These are phyloP conservation scores for Bonia amplexicaulis DNA, from an alignment of 176 grass and related monocot genomes.

Conservation along the genomic window DNA sequence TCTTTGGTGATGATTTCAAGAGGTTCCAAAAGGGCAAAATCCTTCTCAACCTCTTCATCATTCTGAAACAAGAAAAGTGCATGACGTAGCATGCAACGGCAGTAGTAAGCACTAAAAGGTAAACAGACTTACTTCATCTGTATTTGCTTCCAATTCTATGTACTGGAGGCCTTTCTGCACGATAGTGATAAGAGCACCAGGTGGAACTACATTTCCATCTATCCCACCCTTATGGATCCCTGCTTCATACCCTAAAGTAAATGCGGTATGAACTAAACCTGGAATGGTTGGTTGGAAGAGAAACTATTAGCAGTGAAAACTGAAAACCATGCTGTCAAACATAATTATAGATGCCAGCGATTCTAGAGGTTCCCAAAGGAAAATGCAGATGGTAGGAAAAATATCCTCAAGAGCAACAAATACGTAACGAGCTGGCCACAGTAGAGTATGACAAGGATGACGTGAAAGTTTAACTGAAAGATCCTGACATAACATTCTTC, in stretches of 20 bases:
- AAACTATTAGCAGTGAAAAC: slow-evolving; percentile 28
- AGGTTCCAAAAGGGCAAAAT: slow-evolving; percentile 91
- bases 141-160: slow-evolving; percentile 95
- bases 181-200: slow-evolving; percentile 80
- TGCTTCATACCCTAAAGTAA: slow-evolving; percentile 87
- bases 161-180: slow-evolving; percentile 97
- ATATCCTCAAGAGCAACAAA: neutral
- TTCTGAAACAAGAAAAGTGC: slow-evolving; percentile 43
- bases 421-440: neutral
- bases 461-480: neutral
- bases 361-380: neutral
- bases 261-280: slow-evolving; percentile 89
- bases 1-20: slow-evolving; percentile 94
- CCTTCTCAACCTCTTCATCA: slow-evolving; percentile 61
- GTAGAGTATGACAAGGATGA: neutral
- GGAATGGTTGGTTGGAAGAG: slow-evolving; percentile 14
- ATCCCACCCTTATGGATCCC: slow-evolving; percentile 78
- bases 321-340: neutral
- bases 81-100: slow-evolving; percentile 12
- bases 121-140: slow-evolving; percentile 52
- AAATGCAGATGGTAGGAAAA: neutral
- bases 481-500: neutral
- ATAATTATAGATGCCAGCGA: neutral
- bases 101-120: slow-evolving; percentile 1
- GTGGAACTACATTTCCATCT: slow-evolving; percentile 81